Conservation (phyloP, 331 rosid genomes). For the Erythrophleum ivorense region DNA sequence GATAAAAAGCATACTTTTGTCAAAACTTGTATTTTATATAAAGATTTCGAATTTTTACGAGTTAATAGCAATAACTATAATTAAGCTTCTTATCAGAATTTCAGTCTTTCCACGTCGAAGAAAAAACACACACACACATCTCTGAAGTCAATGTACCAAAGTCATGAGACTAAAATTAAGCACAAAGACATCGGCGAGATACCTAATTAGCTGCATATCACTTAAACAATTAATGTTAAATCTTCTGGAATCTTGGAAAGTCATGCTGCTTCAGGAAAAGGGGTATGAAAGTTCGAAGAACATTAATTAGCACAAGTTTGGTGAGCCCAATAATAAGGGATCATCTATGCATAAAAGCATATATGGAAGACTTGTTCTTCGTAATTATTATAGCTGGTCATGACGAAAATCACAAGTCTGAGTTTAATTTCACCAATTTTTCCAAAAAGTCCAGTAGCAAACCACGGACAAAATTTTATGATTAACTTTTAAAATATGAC, state of each 20-base stretch:
- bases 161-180: not conserved
- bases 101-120: not conserved
- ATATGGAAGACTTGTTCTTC: not conserved
- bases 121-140: not conserved
- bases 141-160: not conserved
- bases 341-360: too few species aligned
- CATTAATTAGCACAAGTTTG: not conserved
- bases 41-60: not conserved
- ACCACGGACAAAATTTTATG: not conserved
- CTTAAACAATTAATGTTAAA: not conserved
- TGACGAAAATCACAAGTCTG: not conserved
- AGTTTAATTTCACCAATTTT: not conserved
- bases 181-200: too few species aligned
- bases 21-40: too few species aligned
- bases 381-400: not conserved
- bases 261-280: not conserved
- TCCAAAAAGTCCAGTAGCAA: not conserved
- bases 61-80: not conserved
- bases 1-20: too few species aligned
- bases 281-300: not conserved
- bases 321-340: not conserved
- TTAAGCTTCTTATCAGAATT: not conserved
- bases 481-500: not conserved
- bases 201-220: not conserved
- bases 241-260: not conserved